Conservation (phyloP, 345 rosid genomes). For the Eucalyptus brandiana region DNA sequence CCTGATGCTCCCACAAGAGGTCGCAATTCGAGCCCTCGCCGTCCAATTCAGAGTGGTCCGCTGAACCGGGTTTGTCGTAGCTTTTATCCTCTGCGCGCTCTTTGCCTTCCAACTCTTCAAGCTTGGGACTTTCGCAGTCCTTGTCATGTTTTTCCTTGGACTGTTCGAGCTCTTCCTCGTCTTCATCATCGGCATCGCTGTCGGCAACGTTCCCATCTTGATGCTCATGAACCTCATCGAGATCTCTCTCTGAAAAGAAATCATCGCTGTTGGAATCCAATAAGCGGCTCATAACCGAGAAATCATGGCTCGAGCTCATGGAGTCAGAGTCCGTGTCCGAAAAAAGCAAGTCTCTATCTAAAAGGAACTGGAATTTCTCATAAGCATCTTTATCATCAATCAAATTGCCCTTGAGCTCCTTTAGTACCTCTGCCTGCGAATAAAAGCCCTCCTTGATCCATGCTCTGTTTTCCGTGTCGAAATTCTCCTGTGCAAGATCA, state of each 20-base stretch:
- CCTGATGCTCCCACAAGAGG: slow-evolving; percentile 87
- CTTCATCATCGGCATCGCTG: background rate
- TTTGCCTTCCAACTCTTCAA: background rate
- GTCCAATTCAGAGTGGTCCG: background rate
- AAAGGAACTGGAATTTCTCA: slow-evolving; percentile 11
- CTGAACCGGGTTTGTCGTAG: background rate
- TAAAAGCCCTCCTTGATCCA: background rate
- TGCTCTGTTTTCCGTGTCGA: background rate
- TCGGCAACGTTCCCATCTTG: slow-evolving; percentile 1
- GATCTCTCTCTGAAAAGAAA: slow-evolving; percentile 49
- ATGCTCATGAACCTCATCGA: slow-evolving; percentile 7
- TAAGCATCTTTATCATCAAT: background rate
- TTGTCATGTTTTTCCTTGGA: background rate
- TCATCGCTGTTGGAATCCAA: slow-evolving; percentile 30
- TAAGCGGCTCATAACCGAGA: slow-evolving; percentile 16
- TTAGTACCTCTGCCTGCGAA: background rate
- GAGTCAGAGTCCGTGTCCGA: slow-evolving; percentile 39
- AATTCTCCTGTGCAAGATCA: background rate
- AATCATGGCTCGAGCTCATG: slow-evolving; percentile 38
- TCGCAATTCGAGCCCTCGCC: slow-evolving; percentile 46
- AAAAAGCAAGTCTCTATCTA: slow-evolving; percentile 27
- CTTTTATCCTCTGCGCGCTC: background rate
- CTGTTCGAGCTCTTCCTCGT: slow-evolving; percentile 3
- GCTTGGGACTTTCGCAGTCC: background rate
- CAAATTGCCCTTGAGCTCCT: background rate